Evolutionary conservation across 192 early-diverging fungal species (phyloP).

Genomic region (Paraglomus occultum): DNA sequence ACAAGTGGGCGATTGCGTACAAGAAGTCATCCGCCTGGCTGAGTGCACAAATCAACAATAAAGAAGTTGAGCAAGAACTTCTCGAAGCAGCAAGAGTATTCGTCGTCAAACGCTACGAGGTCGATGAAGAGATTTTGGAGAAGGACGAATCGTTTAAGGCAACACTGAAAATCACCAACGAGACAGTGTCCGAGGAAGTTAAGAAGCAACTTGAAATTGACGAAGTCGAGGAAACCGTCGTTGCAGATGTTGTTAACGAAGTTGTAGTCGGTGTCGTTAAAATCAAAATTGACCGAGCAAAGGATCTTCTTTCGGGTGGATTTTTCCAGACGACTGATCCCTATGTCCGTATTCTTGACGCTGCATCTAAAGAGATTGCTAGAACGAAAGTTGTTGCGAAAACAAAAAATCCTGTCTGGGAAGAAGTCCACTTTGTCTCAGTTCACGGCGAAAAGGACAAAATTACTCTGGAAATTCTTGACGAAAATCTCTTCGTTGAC

Average conservation of each 20-base stretch:
- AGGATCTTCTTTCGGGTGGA: too few relatives aligned
- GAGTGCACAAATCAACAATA: constrained; percentile 7
- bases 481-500: constrained; percentile 19
- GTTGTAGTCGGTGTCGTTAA: too few relatives aligned
- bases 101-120: constrained; percentile 20
- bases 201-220: too few relatives aligned
- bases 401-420: too few relatives aligned
- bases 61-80: constrained; percentile 11
- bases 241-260: too few relatives aligned
- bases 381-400: too few relatives aligned
- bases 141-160: constrained; percentile 15
- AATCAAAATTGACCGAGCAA: too few relatives aligned
- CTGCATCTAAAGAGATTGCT: too few relatives aligned
- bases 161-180: neutral
- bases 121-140: neutral
- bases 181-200: too few relatives aligned
- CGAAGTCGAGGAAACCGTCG: too few relatives aligned
- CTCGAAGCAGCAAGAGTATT: constrained; percentile 6
- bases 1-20: constrained; percentile 9
- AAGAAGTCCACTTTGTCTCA: neutral
- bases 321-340: too few relatives aligned
- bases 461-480: constrained; percentile 16
- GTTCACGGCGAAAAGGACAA: constrained; percentile 5
- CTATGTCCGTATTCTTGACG: too few relatives aligned
- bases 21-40: constrained; percentile 7